Evolutionary conservation across 1,284 basidiomycete genomes (phyloP), one percentile per base, ranked within the genome.

Genomic region (Malassezia psittaci): DNA sequence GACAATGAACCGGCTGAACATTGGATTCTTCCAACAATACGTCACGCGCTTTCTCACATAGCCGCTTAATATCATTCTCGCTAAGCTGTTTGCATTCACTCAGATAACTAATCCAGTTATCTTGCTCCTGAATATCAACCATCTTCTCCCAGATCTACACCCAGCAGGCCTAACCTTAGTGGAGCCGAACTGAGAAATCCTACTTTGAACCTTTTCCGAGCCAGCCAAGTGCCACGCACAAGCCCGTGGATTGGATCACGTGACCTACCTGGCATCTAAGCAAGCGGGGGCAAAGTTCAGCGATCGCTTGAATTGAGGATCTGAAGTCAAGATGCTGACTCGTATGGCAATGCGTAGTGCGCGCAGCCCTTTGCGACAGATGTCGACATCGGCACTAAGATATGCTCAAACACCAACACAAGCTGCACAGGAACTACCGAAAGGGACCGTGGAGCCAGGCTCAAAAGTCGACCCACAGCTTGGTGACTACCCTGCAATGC

Each of bases 31-130:
- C 90, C 83, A 96, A 90, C 75, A 98, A 78, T 66, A 98, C 91
- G 79, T 96, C 91, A 74, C 91, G 83, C 54, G 93, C 90, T 86
- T 96, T 98, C 81, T 98, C 93, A 80, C 94, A 99, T 65, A 99
- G 82, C 76, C 85, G 85, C 82, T 96, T 96, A 61, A 99, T 90
- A 77, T 98, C 93, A 29, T 83, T 81, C 79, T 99, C 94, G 58
- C 87, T 82, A 62, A 99, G 83, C 70, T 96, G 94, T 77, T 99
- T 96, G 82, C 94, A 99, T 75, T 94, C 87, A 78, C 86, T 86
- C 65, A 99, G 84, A 77, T 96, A 90, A 64, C 89, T 84, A 76
- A 99, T 93, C 94, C 94, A 96, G 52, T 66, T 60, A 51, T 74
- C 72, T 51, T 74, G 72, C 52, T 74, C 72, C 32, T 60, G 56